Evolutionary conservation across 2,329 filamentous ascomycete genomes (phyloP), one percentile per base, ranked within the genome.

Genomic region (Acrocalymma vagum): DNA sequence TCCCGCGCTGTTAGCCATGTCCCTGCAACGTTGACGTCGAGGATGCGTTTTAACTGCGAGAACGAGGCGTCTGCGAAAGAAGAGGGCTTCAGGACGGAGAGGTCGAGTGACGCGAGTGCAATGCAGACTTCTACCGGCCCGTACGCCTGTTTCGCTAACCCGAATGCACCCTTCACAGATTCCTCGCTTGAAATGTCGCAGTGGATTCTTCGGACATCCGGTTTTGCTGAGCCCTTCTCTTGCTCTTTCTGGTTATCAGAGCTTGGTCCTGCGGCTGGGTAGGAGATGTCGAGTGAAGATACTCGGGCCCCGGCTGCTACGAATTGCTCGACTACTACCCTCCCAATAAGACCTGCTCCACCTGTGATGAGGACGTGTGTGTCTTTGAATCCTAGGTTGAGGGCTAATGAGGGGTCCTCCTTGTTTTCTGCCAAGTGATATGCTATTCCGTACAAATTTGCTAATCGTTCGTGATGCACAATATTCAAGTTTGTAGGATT

Each of bases 81-180:
- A 3, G 63, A 55, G 34, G 67, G 71, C 4, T 53, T 42, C 11
- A 77, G 57, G 15, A 72, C 70, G 30, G 67, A 72, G 9, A 77
- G 57, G 43, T 78, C 74, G 9, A 77, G 62, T 2, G 66, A 64
- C 2, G 74, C 76, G 13, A 76, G 63, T 3, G 73, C 72, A 28
- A 78, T 61, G 48, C 71, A 74, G 37, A 66, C 69, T 15, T 66
- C 51, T 6, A 76, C 62, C 2, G 65, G 56, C 0, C 73, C 73
- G 35, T 67, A 61, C 6, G 48, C 48, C n/a, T 38, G 27, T 16
- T 58, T 53, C n/a, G 72, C 72, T 21, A 45, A 42, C 8, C 56
- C 42, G 46, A 74, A 74, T 3, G 63, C 67, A 11, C 39, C 22
- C 38, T 67, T 60, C 6, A 73, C 51, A 3, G 60, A 58, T 20